Conservation (phyloP, 1,284 basidiomycete genomes). For the Leucoagaricus sp. region DNA sequence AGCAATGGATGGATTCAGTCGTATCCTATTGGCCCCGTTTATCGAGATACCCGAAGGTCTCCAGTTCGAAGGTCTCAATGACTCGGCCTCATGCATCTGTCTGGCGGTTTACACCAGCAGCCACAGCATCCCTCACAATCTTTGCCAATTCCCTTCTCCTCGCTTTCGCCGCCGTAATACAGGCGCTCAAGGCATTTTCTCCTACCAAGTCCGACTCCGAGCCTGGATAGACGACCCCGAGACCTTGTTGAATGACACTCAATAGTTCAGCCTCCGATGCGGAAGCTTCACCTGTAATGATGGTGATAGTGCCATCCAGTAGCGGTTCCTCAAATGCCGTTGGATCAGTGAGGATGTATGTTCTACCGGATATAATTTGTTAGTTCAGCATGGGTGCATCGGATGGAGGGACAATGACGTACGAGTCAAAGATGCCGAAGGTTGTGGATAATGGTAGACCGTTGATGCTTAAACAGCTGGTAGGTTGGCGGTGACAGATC, state of each 20-base stretch:
- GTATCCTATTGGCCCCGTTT: too few species aligned
- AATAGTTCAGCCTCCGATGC: constrained; percentile 43
- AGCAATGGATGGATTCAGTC: too few species aligned
- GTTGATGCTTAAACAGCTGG: constrained; percentile 46
- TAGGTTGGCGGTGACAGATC: constrained; percentile 58
- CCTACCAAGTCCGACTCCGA: not conserved
- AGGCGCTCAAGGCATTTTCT: constrained; percentile 41
- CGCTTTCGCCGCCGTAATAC: constrained; percentile 48
- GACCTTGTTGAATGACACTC: constrained; percentile 62
- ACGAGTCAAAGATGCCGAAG: constrained; percentile 86
- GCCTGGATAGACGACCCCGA: constrained; percentile 23
- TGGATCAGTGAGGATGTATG: constrained; percentile 78
- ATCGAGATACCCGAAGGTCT: too few species aligned
- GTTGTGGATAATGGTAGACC: constrained; percentile 64
- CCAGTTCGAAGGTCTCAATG: not conserved
- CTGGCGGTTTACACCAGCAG: not conserved
- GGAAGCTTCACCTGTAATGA: constrained; percentile 56
- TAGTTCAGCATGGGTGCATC: not conserved
- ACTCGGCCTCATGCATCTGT: not conserved
- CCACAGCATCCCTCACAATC: constrained; percentile 5
- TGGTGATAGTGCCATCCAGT: constrained; percentile 67
- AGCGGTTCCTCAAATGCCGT: constrained; percentile 90
- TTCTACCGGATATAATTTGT: constrained; percentile 36
- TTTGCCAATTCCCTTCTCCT: constrained; percentile 35
- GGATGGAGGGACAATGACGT: constrained; percentile 27